These are phyloP conservation scores for Rhexocercosporidium sp. DNA, from an alignment of 2,329 filamentous ascomycete species.

Conservation along the genomic window DNA sequence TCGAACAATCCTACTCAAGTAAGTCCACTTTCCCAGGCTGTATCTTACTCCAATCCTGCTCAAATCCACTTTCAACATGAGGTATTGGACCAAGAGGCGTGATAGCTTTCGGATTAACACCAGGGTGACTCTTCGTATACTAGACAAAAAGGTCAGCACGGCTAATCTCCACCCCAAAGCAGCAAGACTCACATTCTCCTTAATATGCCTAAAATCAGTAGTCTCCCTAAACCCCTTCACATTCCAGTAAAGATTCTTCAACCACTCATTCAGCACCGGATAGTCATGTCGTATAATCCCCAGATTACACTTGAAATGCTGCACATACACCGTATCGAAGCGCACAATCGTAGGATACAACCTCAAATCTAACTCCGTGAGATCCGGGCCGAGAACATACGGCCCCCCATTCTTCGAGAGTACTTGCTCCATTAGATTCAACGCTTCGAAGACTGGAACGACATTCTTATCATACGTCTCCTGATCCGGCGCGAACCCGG, in stretches of 20 bases:
- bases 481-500: constrained; percentile 82
- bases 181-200: constrained; percentile 48
- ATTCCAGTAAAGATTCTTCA: constrained; percentile 71
- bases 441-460: constrained; percentile 70
- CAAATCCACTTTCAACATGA: constrained; percentile 74
- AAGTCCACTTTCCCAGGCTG: constrained; percentile 30
- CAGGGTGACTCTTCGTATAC: constrained; percentile 82
- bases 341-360: constrained; percentile 67
- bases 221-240: constrained; percentile 55
- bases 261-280: constrained; percentile 68
- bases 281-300: constrained; percentile 49
- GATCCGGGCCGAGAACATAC: constrained; percentile 72
- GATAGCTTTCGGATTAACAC: constrained; percentile 73
- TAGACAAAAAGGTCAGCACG: constrained; percentile 53
- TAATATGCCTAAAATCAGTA: constrained; percentile 49
- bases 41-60: constrained; percentile 60
- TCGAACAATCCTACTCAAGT: constrained; percentile 10
- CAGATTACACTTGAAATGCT: constrained; percentile 69
- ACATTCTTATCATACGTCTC: constrained; percentile 81
- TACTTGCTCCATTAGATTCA: constrained; percentile 77
- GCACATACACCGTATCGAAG: constrained; percentile 71
- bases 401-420: constrained; percentile 49
- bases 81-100: constrained; percentile 86
- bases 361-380: constrained; percentile 83
- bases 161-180: not conserved